Conservation (phyloP, 2,329 filamentous ascomycete species). For the Epicoccum nigrum region DNA sequence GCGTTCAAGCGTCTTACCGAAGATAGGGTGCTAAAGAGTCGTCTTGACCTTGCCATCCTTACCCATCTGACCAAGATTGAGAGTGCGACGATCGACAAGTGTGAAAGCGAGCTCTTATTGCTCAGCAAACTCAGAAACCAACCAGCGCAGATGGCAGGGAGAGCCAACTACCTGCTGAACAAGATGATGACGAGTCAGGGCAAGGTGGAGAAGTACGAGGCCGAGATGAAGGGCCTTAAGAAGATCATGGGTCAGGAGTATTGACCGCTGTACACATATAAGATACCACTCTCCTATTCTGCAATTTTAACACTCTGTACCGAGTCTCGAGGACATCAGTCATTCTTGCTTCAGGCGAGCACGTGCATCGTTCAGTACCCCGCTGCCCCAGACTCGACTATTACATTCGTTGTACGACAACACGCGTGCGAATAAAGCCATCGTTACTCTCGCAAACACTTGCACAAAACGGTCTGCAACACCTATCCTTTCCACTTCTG, state of each 20-base stretch:
- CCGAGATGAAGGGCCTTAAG: slow-evolving; percentile 73
- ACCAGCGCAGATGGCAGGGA: slow-evolving; percentile 68
- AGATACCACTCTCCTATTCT: slow-evolving; percentile 12
- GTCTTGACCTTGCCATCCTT: slow-evolving; percentile 71
- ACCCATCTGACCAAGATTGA: slow-evolving; percentile 74
- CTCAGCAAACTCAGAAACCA: slow-evolving; percentile 74
- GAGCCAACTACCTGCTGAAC: slow-evolving; percentile 73
- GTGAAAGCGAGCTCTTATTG: slow-evolving; percentile 75
- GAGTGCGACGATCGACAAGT: slow-evolving; percentile 75
- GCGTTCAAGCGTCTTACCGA: slow-evolving; percentile 76
- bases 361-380: neutral
- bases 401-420: neutral
- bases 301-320: neutral
- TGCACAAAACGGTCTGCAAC: too few species aligned
- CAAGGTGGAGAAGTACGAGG: slow-evolving; percentile 76
- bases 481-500: neutral
- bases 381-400: neutral
- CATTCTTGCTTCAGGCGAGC: neutral
- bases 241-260: slow-evolving; percentile 66
- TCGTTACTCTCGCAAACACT: too few species aligned
- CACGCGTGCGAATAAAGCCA: neutral
- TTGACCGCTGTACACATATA: slow-evolving; percentile 1
- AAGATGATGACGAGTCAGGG: slow-evolving; percentile 77
- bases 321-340: neutral
- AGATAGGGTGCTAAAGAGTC: slow-evolving; percentile 74